Evolutionary conservation across 2,329 filamentous ascomycete genomes (phyloP), one percentile per base, ranked within the genome.

Genomic region (Ambrosiella xylebori): DNA sequence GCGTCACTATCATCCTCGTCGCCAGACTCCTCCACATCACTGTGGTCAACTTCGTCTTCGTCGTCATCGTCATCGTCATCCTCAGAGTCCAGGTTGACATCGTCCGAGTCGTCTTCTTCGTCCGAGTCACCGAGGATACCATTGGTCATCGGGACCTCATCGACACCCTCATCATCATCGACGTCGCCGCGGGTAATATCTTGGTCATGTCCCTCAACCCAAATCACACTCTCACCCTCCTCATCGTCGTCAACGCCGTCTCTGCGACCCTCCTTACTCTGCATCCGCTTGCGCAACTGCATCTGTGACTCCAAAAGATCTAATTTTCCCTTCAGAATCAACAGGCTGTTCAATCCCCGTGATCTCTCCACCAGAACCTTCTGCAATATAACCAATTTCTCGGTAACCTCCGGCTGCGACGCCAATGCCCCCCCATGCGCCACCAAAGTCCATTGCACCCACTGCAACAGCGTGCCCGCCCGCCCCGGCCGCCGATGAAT

Each of bases 361-460:
- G 89, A 85, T 47, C 93, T 82, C 71, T 95, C 88, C 62, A 89
- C 85, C 61, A 97, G 79, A 15, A 97, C 91, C 66, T 86, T 85
- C 69, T 91, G 87, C 57, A 98, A 76, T 45, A 85, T 83, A 53
- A 80, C 77, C 61, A 98, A 78, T 67, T 84, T 84, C 66, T 84
- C 82, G 64, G 93, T 78, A 41, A 95, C 76, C 62, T 90, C 85
- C n/a, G 86, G 82, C 68, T 95, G 88, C 38, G 85, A 85, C 9
- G 90, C 88, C 55, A 98, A 76, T 57, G 90, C 90, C 63, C 91
- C 93, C 63, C 93, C 93, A 67, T 98, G 93, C 1, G 87, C 84
- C 39, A 96, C 82, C 57, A 96, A 79, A 1, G 88, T 91, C 88
- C 89, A 95, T 71, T 96, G 90, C 49, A 97, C 86, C 90, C 93